phyloP scores from a whole-genome alignment of 83 land plant species.

The Thuja plicata region DNA sequence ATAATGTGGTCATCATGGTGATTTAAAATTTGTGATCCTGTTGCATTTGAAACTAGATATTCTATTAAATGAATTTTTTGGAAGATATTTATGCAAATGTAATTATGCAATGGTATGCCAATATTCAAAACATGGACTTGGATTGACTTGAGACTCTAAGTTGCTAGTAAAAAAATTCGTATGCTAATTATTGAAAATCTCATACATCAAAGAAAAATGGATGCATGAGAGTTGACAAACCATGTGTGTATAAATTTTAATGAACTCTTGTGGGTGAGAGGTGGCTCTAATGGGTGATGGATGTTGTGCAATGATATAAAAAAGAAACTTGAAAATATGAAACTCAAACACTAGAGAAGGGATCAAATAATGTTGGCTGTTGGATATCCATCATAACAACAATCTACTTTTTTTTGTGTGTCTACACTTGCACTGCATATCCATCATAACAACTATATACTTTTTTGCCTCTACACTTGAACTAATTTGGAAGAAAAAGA shows the following conservation, averaged over 20 bases:
- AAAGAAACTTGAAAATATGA: too few species aligned
- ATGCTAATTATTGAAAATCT: too few species aligned
- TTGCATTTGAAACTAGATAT: too few species aligned
- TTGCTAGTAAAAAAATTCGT: too few species aligned
- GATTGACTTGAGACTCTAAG: not conserved
- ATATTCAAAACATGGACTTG: not conserved
- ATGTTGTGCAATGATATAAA: too few species aligned
- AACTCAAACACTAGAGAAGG: not conserved
- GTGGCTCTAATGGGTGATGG: not conserved
- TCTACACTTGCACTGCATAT: too few species aligned
- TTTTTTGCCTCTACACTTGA: not conserved
- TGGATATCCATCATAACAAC: not conserved
- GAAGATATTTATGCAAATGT: not conserved
- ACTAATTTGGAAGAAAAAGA: not conserved
- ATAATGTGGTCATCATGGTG: too few species aligned
- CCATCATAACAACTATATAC: not conserved
- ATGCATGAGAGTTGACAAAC: not conserved
- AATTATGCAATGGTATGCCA: not conserved
- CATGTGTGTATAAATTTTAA: too few species aligned
- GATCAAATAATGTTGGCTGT: not conserved
- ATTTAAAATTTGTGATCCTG: too few species aligned
- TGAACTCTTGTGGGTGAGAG: too few species aligned
- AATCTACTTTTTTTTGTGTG: too few species aligned
- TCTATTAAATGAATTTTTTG: too few species aligned
- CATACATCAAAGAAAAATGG: not conserved